Conservation (phyloP, 1,284 basidiomycete genomes). For the Cryptococcus sp. region DNA sequence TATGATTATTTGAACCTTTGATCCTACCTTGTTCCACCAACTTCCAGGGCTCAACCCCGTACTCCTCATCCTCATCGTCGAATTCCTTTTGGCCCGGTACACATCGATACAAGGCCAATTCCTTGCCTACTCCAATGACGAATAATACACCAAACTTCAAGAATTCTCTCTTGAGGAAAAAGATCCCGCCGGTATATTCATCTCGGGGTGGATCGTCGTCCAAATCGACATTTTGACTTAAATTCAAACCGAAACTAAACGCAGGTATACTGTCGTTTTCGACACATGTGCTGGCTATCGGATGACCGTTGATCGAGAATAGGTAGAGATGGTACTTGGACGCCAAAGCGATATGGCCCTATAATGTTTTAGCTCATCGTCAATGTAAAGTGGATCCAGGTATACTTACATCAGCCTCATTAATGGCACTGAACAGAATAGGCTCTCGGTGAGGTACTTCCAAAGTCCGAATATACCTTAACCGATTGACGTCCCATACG, state of each 20-base stretch:
- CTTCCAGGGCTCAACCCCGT: slow-evolving; percentile 35
- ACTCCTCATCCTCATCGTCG: slow-evolving; percentile 23
- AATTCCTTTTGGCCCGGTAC: slow-evolving; percentile 26
- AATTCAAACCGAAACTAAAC: slow-evolving; percentile 9
- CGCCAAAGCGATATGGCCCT: slow-evolving; percentile 45
- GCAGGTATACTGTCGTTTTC: slow-evolving; percentile 12
- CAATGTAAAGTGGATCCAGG: background rate
- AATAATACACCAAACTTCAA: slow-evolving; percentile 35
- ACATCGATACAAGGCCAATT: slow-evolving; percentile 34
- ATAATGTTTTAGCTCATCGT: background rate
- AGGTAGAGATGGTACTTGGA: slow-evolving; percentile 36
- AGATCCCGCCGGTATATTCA: slow-evolving; percentile 40
- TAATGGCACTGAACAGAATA: slow-evolving; percentile 69
- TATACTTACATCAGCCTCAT: slow-evolving; percentile 70
- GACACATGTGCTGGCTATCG: slow-evolving; percentile 34
- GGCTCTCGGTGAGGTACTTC: slow-evolving; percentile 58
- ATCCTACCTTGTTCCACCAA: slow-evolving; percentile 37
- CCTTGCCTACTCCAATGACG: slow-evolving; percentile 34
- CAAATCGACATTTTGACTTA: slow-evolving; percentile 1
- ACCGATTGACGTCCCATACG: slow-evolving; percentile 85
- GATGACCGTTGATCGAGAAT: slow-evolving; percentile 46
- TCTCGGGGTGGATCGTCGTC: slow-evolving; percentile 3
- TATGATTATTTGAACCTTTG: slow-evolving; percentile 29
- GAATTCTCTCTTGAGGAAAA: slow-evolving; percentile 44
- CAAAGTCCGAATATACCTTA: slow-evolving; percentile 69